Conservation (phyloP, 441 rosid species). For the Erodium trifolium region DNA sequence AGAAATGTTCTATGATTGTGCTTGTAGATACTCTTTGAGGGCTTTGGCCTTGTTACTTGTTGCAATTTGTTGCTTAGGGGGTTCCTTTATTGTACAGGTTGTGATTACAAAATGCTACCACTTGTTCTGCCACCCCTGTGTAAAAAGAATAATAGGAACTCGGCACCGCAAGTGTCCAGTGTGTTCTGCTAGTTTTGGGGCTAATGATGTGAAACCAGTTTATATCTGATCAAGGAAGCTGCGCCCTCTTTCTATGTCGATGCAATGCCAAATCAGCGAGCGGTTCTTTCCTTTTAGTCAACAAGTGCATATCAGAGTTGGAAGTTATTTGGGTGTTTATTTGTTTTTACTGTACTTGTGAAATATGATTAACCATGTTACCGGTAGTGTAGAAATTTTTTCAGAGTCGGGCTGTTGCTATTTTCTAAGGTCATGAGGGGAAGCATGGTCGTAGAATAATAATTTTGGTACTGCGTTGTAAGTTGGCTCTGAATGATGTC, state of each 20-base stretch:
- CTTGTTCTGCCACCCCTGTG: slow-evolving; percentile 81
- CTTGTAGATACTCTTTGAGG: background rate
- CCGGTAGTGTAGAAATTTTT: slow-evolving; percentile 14
- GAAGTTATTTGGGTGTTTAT: slow-evolving; percentile 9
- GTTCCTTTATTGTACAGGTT: slow-evolving; percentile 41
- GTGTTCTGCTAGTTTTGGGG: slow-evolving; percentile 76
- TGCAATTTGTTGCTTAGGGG: background rate
- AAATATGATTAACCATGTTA: slow-evolving; percentile 20
- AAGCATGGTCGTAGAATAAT: slow-evolving; percentile 18
- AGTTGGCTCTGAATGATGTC: slow-evolving; percentile 13
- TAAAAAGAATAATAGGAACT: slow-evolving; percentile 63
- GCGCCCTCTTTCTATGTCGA: background rate
- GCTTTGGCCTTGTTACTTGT: background rate
- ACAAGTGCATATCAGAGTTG: slow-evolving; percentile 19
- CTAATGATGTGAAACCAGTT: slow-evolving; percentile 83
- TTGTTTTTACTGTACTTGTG: slow-evolving; percentile 14
- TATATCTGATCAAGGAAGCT: slow-evolving; percentile 41
- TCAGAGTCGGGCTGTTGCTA: slow-evolving; percentile 21
- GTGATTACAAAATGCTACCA: slow-evolving; percentile 96
- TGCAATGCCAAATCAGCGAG: slow-evolving; percentile 17
- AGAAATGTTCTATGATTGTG: background rate
- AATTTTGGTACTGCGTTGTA: slow-evolving; percentile 6
- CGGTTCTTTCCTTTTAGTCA: slow-evolving; percentile 1
- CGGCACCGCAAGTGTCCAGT: slow-evolving; percentile 86
- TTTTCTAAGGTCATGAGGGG: slow-evolving; percentile 18